phyloP scores from a whole-genome alignment of 2,329 filamentous ascomycete species.

The Nothophaeocryptopus gaeumannii region DNA sequence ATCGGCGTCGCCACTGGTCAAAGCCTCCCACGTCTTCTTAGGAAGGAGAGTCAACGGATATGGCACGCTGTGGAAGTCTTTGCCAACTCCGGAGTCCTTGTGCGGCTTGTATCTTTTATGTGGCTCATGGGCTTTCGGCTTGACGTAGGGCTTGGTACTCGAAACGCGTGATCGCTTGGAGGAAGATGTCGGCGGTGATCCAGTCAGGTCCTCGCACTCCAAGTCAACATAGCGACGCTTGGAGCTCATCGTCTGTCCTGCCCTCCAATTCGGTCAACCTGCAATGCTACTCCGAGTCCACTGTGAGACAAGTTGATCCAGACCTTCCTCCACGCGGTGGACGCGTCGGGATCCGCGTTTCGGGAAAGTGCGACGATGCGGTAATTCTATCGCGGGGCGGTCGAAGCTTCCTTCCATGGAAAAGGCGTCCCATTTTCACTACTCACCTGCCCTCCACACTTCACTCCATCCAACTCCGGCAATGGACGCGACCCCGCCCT shows the following conservation, averaged over 20 bases:
- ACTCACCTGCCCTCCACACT: no score
- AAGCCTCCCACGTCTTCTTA: constrained; percentile 18
- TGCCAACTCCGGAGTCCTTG: constrained; percentile 18
- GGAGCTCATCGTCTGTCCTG: neutral
- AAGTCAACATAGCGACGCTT: constrained; percentile 5
- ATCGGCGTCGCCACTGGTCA: constrained; percentile 15
- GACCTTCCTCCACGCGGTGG: no score
- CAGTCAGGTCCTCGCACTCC: constrained; percentile 3
- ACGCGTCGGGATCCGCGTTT: neutral
- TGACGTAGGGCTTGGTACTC: neutral
- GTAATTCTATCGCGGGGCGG: no score
- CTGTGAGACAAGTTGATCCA: no score
- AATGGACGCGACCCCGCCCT: no score
- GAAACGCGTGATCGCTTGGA: constrained; percentile 5
- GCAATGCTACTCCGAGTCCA: no score
- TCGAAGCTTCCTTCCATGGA: no score
- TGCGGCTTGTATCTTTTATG: constrained; percentile 14
- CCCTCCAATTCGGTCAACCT: no score
- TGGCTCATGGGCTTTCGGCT: constrained; percentile 4
- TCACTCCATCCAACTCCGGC: no score
- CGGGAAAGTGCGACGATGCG: constrained; percentile 4
- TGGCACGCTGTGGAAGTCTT: constrained; percentile 18
- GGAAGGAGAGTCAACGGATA: constrained; percentile 22
- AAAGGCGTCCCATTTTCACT: no score
- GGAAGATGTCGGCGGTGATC: neutral